phyloP scores from a whole-genome alignment of 768 basidiomycete species.

The Jaapia argillacea region DNA sequence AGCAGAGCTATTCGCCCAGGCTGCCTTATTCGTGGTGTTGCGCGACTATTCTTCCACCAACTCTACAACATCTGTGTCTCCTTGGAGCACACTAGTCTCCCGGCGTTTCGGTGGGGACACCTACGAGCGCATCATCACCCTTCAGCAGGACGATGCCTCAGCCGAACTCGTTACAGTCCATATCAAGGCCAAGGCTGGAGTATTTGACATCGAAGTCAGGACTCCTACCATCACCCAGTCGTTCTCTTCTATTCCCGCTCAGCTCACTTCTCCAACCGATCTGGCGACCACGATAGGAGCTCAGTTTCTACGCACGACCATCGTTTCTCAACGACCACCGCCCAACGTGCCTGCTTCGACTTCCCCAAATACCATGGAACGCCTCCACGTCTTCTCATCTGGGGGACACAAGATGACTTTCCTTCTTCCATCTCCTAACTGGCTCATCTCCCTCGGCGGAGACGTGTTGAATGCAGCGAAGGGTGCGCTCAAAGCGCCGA shows the following conservation, averaged over 20 bases:
- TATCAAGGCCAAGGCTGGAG: constrained; percentile 27
- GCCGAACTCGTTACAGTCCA: constrained; percentile 26
- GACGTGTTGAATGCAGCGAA: constrained; percentile 44
- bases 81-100: constrained; percentile 63
- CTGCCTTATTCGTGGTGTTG: constrained; percentile 65
- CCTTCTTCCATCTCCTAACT: constrained; percentile 57
- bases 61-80: constrained; percentile 27
- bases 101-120: constrained; percentile 73
- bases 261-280: constrained; percentile 41
- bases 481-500: constrained; percentile 70
- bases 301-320: constrained; percentile 44
- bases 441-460: constrained; percentile 58
- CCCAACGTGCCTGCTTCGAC: constrained; percentile 42
- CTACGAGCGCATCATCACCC: constrained; percentile 47
- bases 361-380: constrained; percentile 51
- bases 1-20: constrained; percentile 62
- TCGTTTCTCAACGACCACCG: constrained; percentile 62
- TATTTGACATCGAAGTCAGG: constrained; percentile 45
- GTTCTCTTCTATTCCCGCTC: constrained; percentile 46
- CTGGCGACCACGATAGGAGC: constrained; percentile 45
- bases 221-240: constrained; percentile 19
- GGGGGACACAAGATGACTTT: constrained; percentile 56
- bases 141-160: constrained; percentile 47
- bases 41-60: constrained; percentile 37
- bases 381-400: constrained; percentile 69